A percentile compares a stretch with the other conserved stretches of the same genome.
These are phyloP conservation scores for Colletotrichum zoysiae DNA, from an alignment of 2,329 filamentous ascomycete species.

Conservation along the genomic window DNA sequence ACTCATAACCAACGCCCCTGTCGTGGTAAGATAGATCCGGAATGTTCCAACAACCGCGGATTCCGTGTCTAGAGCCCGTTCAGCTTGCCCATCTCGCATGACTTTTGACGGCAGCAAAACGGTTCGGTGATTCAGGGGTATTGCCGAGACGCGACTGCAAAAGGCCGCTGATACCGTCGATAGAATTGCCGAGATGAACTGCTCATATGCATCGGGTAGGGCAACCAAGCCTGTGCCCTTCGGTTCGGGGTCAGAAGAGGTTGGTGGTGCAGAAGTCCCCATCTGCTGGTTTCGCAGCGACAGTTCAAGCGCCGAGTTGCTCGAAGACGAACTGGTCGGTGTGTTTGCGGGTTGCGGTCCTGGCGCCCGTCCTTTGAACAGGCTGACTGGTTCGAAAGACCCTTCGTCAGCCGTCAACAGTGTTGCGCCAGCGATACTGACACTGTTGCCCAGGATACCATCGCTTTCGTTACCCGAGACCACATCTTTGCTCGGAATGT, in stretches of 20 bases:
- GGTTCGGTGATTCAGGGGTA: conserved; percentile 66
- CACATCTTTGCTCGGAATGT: conserved; percentile 59
- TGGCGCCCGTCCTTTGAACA: conserved; percentile 59
- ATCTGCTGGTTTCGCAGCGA: conserved; percentile 48
- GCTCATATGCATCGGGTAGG: conserved; percentile 63
- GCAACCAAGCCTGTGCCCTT: conserved; percentile 53
- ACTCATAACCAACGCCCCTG: conserved; percentile 65
- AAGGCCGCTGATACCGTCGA: conserved; percentile 64
- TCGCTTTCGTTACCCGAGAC: conserved; percentile 28
- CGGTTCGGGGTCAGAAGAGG: conserved; percentile 46
- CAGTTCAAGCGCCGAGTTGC: conserved; percentile 55
- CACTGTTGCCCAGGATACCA: conserved; percentile 52
- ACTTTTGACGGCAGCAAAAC: conserved; percentile 56
- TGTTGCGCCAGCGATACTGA: conserved; percentile 60
- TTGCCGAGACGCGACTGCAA: conserved; percentile 61
- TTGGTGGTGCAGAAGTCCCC: conserved; percentile 43
- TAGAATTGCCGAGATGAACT: conserved; percentile 66
- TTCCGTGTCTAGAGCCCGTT: conserved; percentile 24
- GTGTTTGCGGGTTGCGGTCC: conserved; percentile 58
- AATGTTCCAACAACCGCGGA: conserved; percentile 57
- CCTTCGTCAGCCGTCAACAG: conserved; percentile 64
- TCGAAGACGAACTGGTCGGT: conserved; percentile 61
- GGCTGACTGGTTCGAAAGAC: conserved; percentile 61
- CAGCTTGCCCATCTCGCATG: conserved; percentile 28
- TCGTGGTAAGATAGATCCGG: conserved; percentile 67